Percentiles rank a stretch among this genome's conserved stretches.
These are phyloP conservation scores for Pascua guehoae DNA, from an alignment of 1,284 basidiomycete species.

Conservation along the genomic window DNA sequence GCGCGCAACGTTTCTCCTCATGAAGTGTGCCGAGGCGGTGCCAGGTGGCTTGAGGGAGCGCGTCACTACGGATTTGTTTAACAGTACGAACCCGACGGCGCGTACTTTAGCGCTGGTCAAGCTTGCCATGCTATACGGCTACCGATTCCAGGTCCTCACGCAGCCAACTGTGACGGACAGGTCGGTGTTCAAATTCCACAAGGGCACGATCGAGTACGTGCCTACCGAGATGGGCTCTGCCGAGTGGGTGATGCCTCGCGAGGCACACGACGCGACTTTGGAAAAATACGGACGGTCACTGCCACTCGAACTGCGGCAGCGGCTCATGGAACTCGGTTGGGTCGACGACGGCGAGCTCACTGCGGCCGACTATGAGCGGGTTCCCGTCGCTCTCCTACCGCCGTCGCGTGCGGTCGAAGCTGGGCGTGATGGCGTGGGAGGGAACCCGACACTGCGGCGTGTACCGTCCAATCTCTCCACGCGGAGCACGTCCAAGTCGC, in stretches of 20 bases:
- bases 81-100: constrained; percentile 4
- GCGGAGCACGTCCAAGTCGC: not conserved
- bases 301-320: constrained; percentile 39
- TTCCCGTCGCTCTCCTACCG: constrained; percentile 30
- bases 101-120: constrained; percentile 27
- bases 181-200: constrained; percentile 33
- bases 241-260: constrained; percentile 34
- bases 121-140: constrained; percentile 31
- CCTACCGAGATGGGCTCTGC: constrained; percentile 39
- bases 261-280: constrained; percentile 37
- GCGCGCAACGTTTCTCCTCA: constrained; percentile 30
- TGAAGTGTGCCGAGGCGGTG: constrained; percentile 40
- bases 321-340: constrained; percentile 45
- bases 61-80: constrained; percentile 23
- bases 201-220: constrained; percentile 35
- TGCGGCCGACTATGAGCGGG: constrained; percentile 30
- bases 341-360: constrained; percentile 31
- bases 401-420: not conserved
- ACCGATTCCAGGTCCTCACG: constrained; percentile 36
- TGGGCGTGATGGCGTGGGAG: no score
- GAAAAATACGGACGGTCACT: constrained; percentile 37
- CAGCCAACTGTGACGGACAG: constrained; percentile 32
- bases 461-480: not conserved
- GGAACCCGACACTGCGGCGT: not conserved
- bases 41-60: constrained; percentile 13